Evolutionary conservation across 257 asterid genomes (phyloP).

Genomic region (Cinchona pubescens): DNA sequence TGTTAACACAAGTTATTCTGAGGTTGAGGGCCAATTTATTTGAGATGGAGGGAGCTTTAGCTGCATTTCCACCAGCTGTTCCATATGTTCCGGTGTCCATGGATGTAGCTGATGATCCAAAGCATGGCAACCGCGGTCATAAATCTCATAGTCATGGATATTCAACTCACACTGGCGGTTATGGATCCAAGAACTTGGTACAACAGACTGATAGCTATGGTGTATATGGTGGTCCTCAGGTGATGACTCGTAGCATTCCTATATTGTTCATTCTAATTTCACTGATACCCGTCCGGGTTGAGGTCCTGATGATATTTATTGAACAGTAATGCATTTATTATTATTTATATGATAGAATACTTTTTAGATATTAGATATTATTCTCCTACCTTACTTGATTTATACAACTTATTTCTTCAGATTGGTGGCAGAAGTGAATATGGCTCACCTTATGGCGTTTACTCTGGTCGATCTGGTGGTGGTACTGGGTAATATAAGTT

Average conservation of each 20-base stretch:
- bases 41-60: conserved; percentile 56
- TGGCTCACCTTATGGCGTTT: conserved; percentile 49
- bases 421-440: conserved; percentile 48
- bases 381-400: conserved; percentile 5
- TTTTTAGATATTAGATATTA: neutral
- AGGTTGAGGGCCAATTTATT: conserved; percentile 67
- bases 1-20: conserved; percentile 60
- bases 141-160: conserved; percentile 46
- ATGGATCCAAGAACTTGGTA: conserved; percentile 40
- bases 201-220: conserved; percentile 42
- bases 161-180: conserved; percentile 45
- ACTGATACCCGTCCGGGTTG: neutral
- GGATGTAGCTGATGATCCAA: conserved; percentile 45
- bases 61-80: conserved; percentile 31
- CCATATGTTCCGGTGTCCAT: conserved; percentile 34
- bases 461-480: conserved; percentile 46
- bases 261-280: neutral
- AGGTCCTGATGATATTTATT: neutral
- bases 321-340: no score
- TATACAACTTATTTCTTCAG: conserved; percentile 35
- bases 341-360: no score
- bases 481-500: conserved; percentile 43
- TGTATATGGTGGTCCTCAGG: conserved; percentile 60
- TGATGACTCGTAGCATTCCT: conserved; percentile 17
- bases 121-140: conserved; percentile 45